Base-by-base conservation (phyloP, 2,329 filamentous ascomycete genomes). In the Pyrenochaeta sp. region DNA sequence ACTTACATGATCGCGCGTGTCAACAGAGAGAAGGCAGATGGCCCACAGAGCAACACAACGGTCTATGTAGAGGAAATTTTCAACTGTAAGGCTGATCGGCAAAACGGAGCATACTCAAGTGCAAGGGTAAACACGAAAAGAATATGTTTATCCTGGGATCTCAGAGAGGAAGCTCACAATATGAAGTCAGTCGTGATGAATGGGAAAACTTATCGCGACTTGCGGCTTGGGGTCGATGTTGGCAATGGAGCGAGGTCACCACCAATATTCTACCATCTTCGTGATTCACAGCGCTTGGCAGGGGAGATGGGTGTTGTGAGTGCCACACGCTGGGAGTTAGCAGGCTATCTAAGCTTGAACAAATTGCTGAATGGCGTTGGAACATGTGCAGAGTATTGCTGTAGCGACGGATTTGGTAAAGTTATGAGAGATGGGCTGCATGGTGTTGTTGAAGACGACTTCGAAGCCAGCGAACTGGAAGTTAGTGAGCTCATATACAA, bases 71-170 rank as follows among this genome's bases (percentile, higher is more conserved):
- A 41, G 7, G 11, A 4, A 7, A 48, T 48, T 33, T 48, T 41
- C 45, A 30, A 15, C 14, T 47, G 31, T 15, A 21, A 39, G 12
- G 15, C 17, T 2, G 17, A 11, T 18, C 33, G 36, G 2, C 7
- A n/a, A 12, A 11, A 20, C 7, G 10, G 20, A 10, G 27, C 30
- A 4, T 49, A 42, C 42, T 37, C 45, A 11, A 42, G 29, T 7
- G 31, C 37, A 18, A 9, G 17, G 7, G 49, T 45, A 3, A 45
- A 35, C 4, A 29, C 41, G 31, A 36, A 37, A 4, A 41, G 42
- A 7, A 51, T 51, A 14, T 51, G 32, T 21, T 33, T 51, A n/a
- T 51, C 49, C 17, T 51, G 49, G 49, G 35, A 51, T 45, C 31
- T 51, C 10, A 41, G 20, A 15, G 15, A 43, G 27, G 14, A 27